Evolutionary conservation across 164 flowering plant species (phyloP).

Genomic region (Aristolochia californica): DNA sequence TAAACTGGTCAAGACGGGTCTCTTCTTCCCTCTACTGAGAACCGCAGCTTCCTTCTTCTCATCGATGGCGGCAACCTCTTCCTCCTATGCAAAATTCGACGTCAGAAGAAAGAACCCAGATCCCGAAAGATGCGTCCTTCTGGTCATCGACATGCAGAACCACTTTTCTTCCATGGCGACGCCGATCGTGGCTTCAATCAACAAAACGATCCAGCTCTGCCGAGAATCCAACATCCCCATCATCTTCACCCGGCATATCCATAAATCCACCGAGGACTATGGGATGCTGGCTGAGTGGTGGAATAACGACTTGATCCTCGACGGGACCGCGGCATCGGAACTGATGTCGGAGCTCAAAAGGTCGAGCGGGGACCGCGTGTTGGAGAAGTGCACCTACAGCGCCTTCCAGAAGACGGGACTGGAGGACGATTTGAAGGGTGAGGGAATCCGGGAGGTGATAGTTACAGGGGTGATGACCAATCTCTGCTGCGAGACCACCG

Average conservation of each 20-base stretch:
- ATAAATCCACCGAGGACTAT: too few species aligned
- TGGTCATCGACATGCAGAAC: constrained; percentile 79
- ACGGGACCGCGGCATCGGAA: constrained; percentile 48
- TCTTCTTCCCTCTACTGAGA: too few species aligned
- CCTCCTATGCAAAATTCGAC: constrained; percentile 39
- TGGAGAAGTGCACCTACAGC: constrained; percentile 69
- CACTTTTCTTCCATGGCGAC: constrained; percentile 49
- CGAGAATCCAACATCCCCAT: constrained; percentile 46
- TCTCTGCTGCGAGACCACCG: constrained; percentile 78
- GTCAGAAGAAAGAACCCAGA: constrained; percentile 38
- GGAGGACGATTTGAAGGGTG: constrained; percentile 40
- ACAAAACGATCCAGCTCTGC: constrained; percentile 54
- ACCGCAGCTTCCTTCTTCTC: too few species aligned
- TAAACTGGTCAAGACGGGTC: too few species aligned
- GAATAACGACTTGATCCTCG: too few species aligned
- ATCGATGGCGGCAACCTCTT: constrained; percentile 12
- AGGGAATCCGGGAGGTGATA: constrained; percentile 58
- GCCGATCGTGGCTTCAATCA: constrained; percentile 42
- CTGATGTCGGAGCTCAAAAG: constrained; percentile 34
- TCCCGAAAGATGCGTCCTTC: constrained; percentile 37
- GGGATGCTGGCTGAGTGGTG: constrained; percentile 59
- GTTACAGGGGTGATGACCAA: constrained; percentile 71
- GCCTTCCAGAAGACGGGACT: constrained; percentile 44
- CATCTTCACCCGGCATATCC: too few species aligned
- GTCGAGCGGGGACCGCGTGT: constrained; percentile 26